Evolutionary conservation across 805 yeast species (phyloP), one percentile per base, ranked within the genome.

Genomic region (Ogataea glucozyma): DNA sequence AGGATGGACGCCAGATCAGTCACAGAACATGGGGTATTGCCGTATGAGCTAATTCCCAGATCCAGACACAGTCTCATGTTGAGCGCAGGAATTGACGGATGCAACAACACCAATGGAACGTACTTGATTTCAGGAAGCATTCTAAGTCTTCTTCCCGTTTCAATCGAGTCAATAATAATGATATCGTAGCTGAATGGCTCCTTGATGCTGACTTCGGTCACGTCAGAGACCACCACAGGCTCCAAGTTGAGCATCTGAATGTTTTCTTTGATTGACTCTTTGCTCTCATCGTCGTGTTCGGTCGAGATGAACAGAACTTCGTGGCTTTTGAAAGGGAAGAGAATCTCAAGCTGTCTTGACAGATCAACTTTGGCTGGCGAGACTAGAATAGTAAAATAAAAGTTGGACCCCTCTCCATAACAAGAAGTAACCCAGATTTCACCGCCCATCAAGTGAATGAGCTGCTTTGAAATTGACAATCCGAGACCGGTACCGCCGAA

Each of bases 401-500:
- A 88, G 56, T 84, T 82, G 2, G 95, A 85, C 1, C 96, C 96
- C 55, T 76, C 71, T 19, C 91, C 93, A 58, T 81, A 85, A 47
- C 74, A 75, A 0, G 95, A 85, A 17, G 86, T 78, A 20, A 88
- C 96, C 96, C 96, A 87, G 48, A 88, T 87, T 50, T 85, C 91
- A 60, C 96, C 96, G 31, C 96, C 96, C 96, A 88, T 88, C 51
- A 88, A 73, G 57, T 86, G 90, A 57, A 88, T 88, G 53, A 88
- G 73, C 56, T 87, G 88, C 62, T 86, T 87, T 8, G 96, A 88
- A 62, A 88, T 88, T 3, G 95, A 85, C 43, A 88, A 72, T 13
- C 96, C 96, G 34, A 88, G 72, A 50, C 96, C 96, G 3, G 96
- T 88, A 57, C 96, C 96, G 56, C 96, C 96, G 61, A 88, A 88